Base-by-base conservation (phyloP, 148 eudicot species). In the Chenopodium berlandieri region DNA sequence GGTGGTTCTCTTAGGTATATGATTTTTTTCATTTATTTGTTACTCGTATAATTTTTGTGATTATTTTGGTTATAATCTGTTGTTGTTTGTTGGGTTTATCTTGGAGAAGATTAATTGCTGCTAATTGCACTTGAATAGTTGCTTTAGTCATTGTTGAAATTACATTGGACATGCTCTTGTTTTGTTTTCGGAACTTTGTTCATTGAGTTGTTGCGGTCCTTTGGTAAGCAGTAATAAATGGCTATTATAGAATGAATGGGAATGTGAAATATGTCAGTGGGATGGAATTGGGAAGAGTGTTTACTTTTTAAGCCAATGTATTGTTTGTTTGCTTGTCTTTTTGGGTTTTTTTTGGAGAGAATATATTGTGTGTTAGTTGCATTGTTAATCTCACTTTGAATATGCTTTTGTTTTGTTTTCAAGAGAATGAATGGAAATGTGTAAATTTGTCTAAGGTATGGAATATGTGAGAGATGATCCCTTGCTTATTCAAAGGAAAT, bases 1-100 rank as follows among this genome's bases (percentile, higher is more conserved):
- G 98, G 98, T 70, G 98, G 98, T 25, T 88, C 95, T 16, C 87
- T 90, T 20, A 91, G 97, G 97, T 94, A 82, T 11, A 37, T 25
- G 3, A 25, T 31, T 71, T 52, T n/a, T 11, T 22, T 27, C 7
- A 40, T 20, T 66, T 8, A 1, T 8, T 30, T 25, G 25, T 12
- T 16, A 23, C 23, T 23, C 23, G 23, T 23, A 4, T 11, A 14
- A 25, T 22, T 30, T 82, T 50, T 30, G 64, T 4, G 62, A 46
- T 70, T 31, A 20, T 19, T 1, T 60, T 13, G 65, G 25, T 32
- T 54, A 23, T 46, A 9, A 44, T n/a, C 75, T 60, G n/a, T 73
- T 6, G 67, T 73, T 17, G 16, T 7, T 4, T 69, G 47, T 14
- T 31, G 71, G 13, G 17, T 1, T 69, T 69, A 17, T 56, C 5